These are phyloP conservation scores for Rhodomyrtus psidioides DNA, from an alignment of 441 rosid genomes.

Conservation along the genomic window DNA sequence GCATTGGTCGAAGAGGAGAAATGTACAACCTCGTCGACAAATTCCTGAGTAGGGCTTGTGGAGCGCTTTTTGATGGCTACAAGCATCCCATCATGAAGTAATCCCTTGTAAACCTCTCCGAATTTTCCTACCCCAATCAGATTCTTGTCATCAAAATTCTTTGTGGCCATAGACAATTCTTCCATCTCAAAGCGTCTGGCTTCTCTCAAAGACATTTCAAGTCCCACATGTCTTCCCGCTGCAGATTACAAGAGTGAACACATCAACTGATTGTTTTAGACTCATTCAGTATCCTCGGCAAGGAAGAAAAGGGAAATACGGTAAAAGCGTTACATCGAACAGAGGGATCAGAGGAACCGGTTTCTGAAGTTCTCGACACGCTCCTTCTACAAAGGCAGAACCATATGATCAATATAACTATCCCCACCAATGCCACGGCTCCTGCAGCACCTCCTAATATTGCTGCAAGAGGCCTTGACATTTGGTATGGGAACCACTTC, in stretches of 20 bases:
- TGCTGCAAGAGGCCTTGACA: slow-evolving; percentile 84
- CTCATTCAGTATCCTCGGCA: background rate
- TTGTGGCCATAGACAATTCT: slow-evolving; percentile 63
- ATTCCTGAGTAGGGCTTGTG: slow-evolving; percentile 46
- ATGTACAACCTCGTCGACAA: slow-evolving; percentile 47
- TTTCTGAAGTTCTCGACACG: slow-evolving; percentile 47
- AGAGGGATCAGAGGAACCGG: slow-evolving; percentile 59
- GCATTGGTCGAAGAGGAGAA: background rate
- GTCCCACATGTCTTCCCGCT: slow-evolving; percentile 51
- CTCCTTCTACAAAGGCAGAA: slow-evolving; percentile 36
- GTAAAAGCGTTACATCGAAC: slow-evolving; percentile 17
- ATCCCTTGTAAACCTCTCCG: slow-evolving; percentile 66
- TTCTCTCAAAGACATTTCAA: slow-evolving; percentile 46
- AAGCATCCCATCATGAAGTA: slow-evolving; percentile 71
- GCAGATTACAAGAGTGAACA: slow-evolving; percentile 3
- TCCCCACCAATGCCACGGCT: slow-evolving; percentile 54
- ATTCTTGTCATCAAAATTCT: slow-evolving; percentile 45
- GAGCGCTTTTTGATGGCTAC: slow-evolving; percentile 64
- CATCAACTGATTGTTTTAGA: background rate
- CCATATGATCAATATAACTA: slow-evolving; percentile 37
- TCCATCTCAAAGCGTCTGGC: slow-evolving; percentile 59
- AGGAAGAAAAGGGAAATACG: background rate
- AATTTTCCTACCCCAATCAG: slow-evolving; percentile 68
- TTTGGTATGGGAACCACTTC: slow-evolving; percentile 53
- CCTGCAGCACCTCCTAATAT: slow-evolving; percentile 81